phyloP scores from a whole-genome alignment of 352 stramenopile genomes.

The Phytophthora boehmeriae region DNA sequence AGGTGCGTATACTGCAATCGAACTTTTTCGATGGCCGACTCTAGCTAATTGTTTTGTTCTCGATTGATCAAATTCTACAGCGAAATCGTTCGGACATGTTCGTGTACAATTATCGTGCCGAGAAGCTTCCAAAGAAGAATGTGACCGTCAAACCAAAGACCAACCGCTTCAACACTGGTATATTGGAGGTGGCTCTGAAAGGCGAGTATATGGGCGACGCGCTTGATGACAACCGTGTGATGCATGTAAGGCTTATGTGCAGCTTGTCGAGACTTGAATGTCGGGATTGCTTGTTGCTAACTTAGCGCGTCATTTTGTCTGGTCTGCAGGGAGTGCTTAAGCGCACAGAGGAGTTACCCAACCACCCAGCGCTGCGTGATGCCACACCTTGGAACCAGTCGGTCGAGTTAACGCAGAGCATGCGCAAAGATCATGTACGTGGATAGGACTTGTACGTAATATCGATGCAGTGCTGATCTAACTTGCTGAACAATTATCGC shows the following conservation, averaged over 20 bases:
- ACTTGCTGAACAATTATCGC: no score
- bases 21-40: not conserved
- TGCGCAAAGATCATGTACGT: slow-evolving; percentile 58
- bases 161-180: slow-evolving; percentile 83
- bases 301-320: not conserved
- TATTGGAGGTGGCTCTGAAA: slow-evolving; percentile 70
- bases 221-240: slow-evolving; percentile 74
- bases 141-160: slow-evolving; percentile 69
- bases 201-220: slow-evolving; percentile 68
- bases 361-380: slow-evolving; percentile 65
- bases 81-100: slow-evolving; percentile 83
- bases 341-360: slow-evolving; percentile 76
- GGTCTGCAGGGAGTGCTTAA: slow-evolving; percentile 63
- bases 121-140: slow-evolving; percentile 85
- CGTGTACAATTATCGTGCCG: slow-evolving; percentile 84
- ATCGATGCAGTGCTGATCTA: no score
- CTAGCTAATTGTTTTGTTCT: no score
- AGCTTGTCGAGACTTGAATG: no score
- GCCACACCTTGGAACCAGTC: slow-evolving; percentile 71
- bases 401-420: slow-evolving; percentile 47
- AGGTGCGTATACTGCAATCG: slow-evolving; percentile 37
- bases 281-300: no score
- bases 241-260: slow-evolving; percentile 38
- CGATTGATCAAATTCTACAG: no score
- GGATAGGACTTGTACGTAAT: slow-evolving; percentile 6